Evolutionary conservation across 1,284 basidiomycete species (phyloP).

Genomic region (Austroboletus niveus): DNA sequence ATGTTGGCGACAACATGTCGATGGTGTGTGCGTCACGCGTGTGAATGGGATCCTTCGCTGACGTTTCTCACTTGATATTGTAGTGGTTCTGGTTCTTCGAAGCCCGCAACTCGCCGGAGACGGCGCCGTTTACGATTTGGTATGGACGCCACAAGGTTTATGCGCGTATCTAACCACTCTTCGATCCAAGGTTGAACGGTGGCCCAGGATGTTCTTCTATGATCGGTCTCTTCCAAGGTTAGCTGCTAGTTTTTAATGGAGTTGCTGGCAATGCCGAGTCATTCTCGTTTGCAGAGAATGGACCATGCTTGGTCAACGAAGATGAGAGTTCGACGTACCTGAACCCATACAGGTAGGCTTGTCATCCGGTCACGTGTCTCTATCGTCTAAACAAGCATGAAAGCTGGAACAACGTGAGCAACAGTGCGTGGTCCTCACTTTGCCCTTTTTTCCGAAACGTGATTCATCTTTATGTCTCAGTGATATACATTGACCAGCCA

Average conservation of each 20-base stretch:
- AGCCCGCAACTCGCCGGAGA: slow-evolving; percentile 54
- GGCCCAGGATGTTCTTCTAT: slow-evolving; percentile 42
- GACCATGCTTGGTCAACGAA: slow-evolving; percentile 28
- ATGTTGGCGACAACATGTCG: slow-evolving; percentile 59
- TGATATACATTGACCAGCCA: slow-evolving; percentile 77
- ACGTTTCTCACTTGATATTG: slow-evolving; percentile 1
- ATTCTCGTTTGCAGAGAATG: slow-evolving; percentile 21
- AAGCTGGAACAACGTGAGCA: slow-evolving; percentile 71
- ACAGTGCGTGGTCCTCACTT: slow-evolving; percentile 41
- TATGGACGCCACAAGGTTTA: slow-evolving; percentile 16
- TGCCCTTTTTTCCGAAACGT: neutral
- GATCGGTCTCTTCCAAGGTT: slow-evolving; percentile 45
- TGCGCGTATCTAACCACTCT: neutral
- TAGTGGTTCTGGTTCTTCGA: slow-evolving; percentile 78
- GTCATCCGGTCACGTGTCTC: neutral
- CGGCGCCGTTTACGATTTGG: slow-evolving; percentile 67
- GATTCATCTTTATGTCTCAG: slow-evolving; percentile 30
- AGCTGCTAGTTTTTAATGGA: neutral
- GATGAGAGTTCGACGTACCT: slow-evolving; percentile 26
- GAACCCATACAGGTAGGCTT: slow-evolving; percentile 31
- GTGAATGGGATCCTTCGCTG: neutral
- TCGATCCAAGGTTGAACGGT: slow-evolving; percentile 33
- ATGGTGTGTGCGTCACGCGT: slow-evolving; percentile 40
- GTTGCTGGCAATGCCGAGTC: neutral
- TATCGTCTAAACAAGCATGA: neutral